Percentiles rank a stretch among this genome's conserved stretches.
Evolutionary conservation across 148 eudicot species (phyloP).

Genomic region (Fallopia convolvulus): DNA sequence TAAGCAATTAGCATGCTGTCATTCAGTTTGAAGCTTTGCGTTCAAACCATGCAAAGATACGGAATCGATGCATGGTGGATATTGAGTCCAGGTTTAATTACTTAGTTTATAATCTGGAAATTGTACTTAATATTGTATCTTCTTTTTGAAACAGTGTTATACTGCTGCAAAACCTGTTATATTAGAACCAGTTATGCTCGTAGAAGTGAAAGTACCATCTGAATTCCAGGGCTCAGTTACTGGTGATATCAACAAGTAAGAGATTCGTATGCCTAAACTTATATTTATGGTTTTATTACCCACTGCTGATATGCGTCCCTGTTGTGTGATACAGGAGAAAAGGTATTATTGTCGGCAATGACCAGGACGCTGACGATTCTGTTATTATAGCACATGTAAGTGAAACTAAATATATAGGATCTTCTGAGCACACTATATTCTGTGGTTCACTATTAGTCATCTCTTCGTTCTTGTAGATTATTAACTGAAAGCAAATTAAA

Average conservation of each 20-base stretch:
- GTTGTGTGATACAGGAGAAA: slow-evolving; percentile 56
- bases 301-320: slow-evolving; percentile 10
- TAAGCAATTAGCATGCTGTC: neutral
- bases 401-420: neutral
- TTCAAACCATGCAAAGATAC: neutral
- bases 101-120: neutral
- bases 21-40: neutral
- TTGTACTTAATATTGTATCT: neutral
- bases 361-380: slow-evolving; percentile 95
- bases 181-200: slow-evolving; percentile 92
- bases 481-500: neutral
- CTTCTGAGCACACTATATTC: neutral
- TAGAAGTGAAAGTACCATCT: slow-evolving; percentile 82
- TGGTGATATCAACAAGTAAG: slow-evolving; percentile 93
- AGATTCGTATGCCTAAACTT: neutral
- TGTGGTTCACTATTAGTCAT: neutral
- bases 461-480: neutral
- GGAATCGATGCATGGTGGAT: neutral
- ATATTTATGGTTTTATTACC: neutral
- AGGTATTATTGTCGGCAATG: slow-evolving; percentile 85
- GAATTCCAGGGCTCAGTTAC: slow-evolving; percentile 93
- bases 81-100: neutral
- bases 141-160: slow-evolving; percentile 54
- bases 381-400: slow-evolving; percentile 77
- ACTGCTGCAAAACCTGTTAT: slow-evolving; percentile 75